A percentile compares a stretch with the other conserved stretches of the same genome.
phyloP scores from a whole-genome alignment of 2,329 filamentous ascomycete species.

The Fusarium sp. region DNA sequence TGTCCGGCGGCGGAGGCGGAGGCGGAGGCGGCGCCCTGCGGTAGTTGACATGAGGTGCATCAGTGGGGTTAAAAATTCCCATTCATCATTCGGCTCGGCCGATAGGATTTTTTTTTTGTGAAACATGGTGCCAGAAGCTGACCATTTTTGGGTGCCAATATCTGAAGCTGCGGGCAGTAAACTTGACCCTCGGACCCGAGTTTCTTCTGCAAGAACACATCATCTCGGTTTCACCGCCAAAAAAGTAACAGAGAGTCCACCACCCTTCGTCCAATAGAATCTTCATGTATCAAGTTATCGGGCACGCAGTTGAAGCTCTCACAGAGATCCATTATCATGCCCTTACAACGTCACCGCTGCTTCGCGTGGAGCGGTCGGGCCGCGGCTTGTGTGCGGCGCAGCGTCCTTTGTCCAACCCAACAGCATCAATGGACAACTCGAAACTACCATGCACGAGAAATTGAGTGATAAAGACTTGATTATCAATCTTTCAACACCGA shows the following conservation, averaged over 20 bases:
- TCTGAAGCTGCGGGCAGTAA: neutral
- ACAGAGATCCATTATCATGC: slow-evolving; percentile 40
- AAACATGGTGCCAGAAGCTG: neutral
- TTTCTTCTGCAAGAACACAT: neutral
- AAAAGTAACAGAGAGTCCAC: neutral
- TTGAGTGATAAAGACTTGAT: neutral
- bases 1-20: neutral
- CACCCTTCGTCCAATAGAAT: neutral
- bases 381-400: slow-evolving; percentile 52
- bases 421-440: slow-evolving; percentile 20
- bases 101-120: neutral
- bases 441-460: neutral
- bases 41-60: neutral
- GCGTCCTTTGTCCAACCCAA: slow-evolving; percentile 53
- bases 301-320: neutral
- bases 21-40: neutral
- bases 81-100: neutral
- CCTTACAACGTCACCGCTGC: slow-evolving; percentile 50
- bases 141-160: neutral
- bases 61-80: neutral
- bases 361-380: slow-evolving; percentile 44
- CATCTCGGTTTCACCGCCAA: neutral
- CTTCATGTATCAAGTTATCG: neutral
- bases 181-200: neutral
- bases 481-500: neutral